Evolutionary conservation across 1,284 basidiomycete genomes (phyloP).

Genomic region (Boletus sp.): DNA sequence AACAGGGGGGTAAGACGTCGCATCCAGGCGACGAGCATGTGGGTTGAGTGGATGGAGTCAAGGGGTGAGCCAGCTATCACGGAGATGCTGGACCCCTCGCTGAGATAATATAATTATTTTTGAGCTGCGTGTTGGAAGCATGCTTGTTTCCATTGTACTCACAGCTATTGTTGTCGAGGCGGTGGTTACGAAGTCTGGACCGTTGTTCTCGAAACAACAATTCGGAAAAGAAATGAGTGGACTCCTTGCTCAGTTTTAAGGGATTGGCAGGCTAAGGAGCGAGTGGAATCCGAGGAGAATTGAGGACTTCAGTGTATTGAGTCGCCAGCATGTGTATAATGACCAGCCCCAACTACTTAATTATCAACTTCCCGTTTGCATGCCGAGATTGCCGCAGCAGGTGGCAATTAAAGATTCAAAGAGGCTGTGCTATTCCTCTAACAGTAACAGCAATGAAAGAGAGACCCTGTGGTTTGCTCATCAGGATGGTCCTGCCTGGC

Average conservation of each 20-base stretch:
- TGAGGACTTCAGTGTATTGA: too few species aligned
- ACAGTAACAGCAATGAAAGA: too few species aligned
- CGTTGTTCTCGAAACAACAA: constrained; percentile 16
- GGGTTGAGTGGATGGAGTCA: constrained; percentile 18
- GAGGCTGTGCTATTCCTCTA: too few species aligned
- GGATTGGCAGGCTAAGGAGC: neutral
- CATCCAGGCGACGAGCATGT: constrained; percentile 71
- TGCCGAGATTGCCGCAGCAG: too few species aligned
- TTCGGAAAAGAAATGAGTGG: neutral
- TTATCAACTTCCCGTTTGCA: too few species aligned
- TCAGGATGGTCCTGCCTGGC: too few species aligned
- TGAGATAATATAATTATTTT: constrained; percentile 23
- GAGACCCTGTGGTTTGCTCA: too few species aligned
- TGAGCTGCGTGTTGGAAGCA: constrained; percentile 30
- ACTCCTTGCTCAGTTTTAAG: neutral
- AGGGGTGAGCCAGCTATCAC: constrained; percentile 30
- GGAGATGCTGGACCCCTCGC: constrained; percentile 7
- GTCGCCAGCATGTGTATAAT: too few species aligned
- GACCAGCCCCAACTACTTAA: too few species aligned
- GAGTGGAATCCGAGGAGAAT: neutral
- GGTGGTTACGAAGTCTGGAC: constrained; percentile 18
- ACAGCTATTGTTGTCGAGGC: constrained; percentile 32
- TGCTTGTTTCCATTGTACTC: constrained; percentile 33
- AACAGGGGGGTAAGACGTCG: constrained; percentile 47
- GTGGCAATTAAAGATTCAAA: too few species aligned